Base-by-base conservation (phyloP, 2,329 filamentous ascomycete species). In the Tolypocladium inflatum region DNA sequence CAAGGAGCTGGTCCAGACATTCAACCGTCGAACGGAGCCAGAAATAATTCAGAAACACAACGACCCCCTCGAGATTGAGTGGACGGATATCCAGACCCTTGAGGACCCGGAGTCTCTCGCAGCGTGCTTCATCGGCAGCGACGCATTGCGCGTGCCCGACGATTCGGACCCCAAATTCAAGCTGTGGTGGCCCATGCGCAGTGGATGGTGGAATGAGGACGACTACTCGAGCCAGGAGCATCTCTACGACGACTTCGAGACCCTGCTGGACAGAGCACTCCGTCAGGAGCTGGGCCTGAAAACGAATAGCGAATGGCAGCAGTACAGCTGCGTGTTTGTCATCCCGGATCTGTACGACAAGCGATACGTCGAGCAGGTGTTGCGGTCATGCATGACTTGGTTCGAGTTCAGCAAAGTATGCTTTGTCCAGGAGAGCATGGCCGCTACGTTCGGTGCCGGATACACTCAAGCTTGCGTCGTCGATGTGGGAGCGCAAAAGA, bases 331-430 rank as follows among this genome's bases (percentile, higher is more conserved):
- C 65, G 92, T 97, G n/a, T 91, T 97, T 67, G 87, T 99, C 62
- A 95, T 99, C 53, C 94, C 94, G 0, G 94, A 99, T 70, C 80
- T 99, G 11, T 99, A 97, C 74, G 94, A 99, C 75, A 95, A 96
- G 71, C 85, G 84, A 55, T 96, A 97, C 63, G 90, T 97, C 21
- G 90, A 91, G 55, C 86, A 89, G 68, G 78, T 95, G 11, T 78
- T 99, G 48, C 87, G 92, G 58, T 90, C 94, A 60, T 85, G 93
- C 65, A 88, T 97, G 77, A 87, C 84, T 54, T 92, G 93, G 75
- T 94, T 97, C 68, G 88, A 91, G 58, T 96, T 99, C 70, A 88
- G 84, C 62, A 86, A 88, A 58, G 86, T 97, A 54, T 95, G 90
- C 70, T 95, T 99, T 69, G 91, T 97, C 59, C 94, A 99, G 71